Evolutionary conservation across 2,329 filamentous ascomycete species (phyloP), one percentile per base, ranked within the genome.

Genomic region (Macroventuria anomochaeta): DNA sequence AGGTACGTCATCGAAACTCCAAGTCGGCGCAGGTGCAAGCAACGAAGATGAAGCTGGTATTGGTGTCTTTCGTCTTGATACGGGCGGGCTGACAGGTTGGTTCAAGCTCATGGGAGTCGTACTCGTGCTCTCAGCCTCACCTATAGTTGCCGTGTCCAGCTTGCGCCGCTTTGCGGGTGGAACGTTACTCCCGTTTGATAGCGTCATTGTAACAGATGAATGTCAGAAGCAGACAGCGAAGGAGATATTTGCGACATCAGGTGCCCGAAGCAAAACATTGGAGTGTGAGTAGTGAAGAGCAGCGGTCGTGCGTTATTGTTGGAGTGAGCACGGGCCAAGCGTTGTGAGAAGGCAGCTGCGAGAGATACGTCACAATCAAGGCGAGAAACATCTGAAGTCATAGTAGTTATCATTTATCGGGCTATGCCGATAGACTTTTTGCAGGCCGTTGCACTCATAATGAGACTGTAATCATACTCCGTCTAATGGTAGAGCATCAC

Each of bases 61-160:
- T 25, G 46, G 54, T 17, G 43, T 42, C 36, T 44, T 61, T 8
- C 64, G 63, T 21, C 58, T 58, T 1, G 56, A 42, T 0, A 52
- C 10, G 15, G 71, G 71, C 6, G 71, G 71, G 32, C 70, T 74
- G 18, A 74, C 71, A 3, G 68, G 59, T 29, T 44, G 37, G 23
- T n/a, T 40, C 18, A 40, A 39, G 47, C 36, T 31, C 26, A 7
- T 51, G n/a, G 29, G 40, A 33, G 29, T 38, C 13, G n/a, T 41
- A 37, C 13, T 58, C 37, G 39, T 53, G 26, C 5, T 20, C 5
- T 34, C 32, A 25, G 28, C 23, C 18, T 43, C 40, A 15, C 11
- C 13, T 25, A 2, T 8, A 26, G 50, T 26, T 17, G 20, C 15
- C 20, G 44, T 21, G 8, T 46, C 47, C 26, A 70, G 55, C 46